A percentile compares a stretch with the other conserved stretches of the same genome.
Conservation (phyloP, 148 eudicot species). For the Rhododendron ovatum region DNA sequence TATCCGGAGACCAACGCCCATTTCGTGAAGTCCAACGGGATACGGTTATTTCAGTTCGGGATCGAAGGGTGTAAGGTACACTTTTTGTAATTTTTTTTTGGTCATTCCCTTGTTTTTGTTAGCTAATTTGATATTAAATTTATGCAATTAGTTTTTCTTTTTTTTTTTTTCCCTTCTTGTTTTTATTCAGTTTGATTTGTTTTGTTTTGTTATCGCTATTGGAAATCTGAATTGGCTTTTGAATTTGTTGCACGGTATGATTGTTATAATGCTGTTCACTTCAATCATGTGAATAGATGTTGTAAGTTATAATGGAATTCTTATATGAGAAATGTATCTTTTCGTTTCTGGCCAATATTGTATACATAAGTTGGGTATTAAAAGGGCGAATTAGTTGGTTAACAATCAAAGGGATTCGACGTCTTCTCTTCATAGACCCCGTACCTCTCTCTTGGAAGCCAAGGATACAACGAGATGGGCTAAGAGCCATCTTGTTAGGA, state of each 20-base stretch:
- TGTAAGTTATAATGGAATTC: too few species aligned
- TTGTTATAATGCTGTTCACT: conserved; percentile 1
- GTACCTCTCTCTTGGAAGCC: not conserved
- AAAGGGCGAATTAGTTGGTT: too few species aligned
- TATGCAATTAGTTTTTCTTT: not conserved
- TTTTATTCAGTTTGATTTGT: not conserved
- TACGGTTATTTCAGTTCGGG: conserved; percentile 70
- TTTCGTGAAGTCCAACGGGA: conserved; percentile 70
- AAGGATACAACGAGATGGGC: not conserved
- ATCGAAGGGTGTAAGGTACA: conserved; percentile 82
- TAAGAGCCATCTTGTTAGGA: not conserved
- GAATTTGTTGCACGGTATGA: not conserved
- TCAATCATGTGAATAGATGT: not conserved
- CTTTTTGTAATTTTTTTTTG: not conserved
- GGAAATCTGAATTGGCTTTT: not conserved
- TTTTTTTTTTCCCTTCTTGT: not conserved
- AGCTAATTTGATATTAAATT: not conserved
- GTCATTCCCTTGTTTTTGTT: not conserved
- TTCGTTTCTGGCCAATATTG: too few species aligned
- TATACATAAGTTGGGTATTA: not conserved
- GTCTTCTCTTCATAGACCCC: not conserved
- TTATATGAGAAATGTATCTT: too few species aligned
- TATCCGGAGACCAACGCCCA: conserved; percentile 64
- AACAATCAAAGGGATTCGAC: not conserved
- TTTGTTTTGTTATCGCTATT: not conserved